Conservation (phyloP, 2,329 filamentous ascomycete genomes). For the Aspergillus quadricinctus region DNA sequence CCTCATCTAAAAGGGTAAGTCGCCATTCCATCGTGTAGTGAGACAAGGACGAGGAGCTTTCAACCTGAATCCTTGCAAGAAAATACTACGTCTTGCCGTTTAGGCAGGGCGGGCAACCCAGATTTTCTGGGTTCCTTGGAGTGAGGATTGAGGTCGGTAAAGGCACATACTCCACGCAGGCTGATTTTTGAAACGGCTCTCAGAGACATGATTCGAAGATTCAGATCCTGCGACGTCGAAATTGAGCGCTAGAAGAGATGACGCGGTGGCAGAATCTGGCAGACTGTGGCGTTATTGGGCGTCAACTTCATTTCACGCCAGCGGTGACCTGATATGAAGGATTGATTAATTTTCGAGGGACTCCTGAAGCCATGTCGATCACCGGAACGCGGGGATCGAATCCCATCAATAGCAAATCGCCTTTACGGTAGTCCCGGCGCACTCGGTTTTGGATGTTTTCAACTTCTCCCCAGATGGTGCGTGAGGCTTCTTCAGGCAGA, state of each 20-base stretch:
- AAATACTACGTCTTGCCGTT: not conserved
- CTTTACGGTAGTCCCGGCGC: not conserved
- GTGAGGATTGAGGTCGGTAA: not conserved
- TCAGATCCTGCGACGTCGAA: not conserved
- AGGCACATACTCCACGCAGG: not conserved
- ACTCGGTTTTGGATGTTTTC: not conserved
- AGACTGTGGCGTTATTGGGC: conserved; percentile 9
- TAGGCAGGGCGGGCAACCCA: not conserved
- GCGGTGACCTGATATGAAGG: conserved; percentile 10
- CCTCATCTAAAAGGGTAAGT: not conserved
- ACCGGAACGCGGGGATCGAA: conserved; percentile 13
- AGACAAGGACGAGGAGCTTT: not conserved
- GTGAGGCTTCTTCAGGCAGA: not conserved
- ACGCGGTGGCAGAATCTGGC: conserved; percentile 13
- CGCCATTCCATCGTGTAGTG: not conserved
- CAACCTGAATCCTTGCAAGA: not conserved
- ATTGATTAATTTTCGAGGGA: conserved; percentile 10
- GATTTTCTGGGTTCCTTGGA: not conserved
- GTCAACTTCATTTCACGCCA: conserved; percentile 6
- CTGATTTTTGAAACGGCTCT: not conserved
- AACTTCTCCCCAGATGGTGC: not conserved
- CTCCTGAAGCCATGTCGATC: conserved; percentile 15
- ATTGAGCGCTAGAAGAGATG: conserved; percentile 2
- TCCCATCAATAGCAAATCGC: conserved; percentile 16
- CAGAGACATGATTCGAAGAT: not conserved